Conservation (phyloP, 2,329 filamentous ascomycete genomes). For the Hysterium pulicare region DNA sequence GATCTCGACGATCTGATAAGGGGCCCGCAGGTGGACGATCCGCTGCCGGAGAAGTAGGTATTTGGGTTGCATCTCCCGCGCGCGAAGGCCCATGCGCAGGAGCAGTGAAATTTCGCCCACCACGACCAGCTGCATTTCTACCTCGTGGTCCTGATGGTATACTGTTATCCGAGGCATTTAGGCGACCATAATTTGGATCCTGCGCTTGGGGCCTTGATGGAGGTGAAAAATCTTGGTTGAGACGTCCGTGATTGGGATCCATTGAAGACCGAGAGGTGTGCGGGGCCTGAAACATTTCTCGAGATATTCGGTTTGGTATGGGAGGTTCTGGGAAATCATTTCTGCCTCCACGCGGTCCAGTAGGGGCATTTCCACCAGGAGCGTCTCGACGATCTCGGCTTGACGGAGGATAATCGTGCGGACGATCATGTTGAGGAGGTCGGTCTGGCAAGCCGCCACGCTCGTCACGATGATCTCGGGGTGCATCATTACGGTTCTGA, state of each 20-base stretch:
- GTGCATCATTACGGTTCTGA: constrained; percentile 21
- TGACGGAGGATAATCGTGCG: constrained; percentile 16
- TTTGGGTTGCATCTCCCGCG: constrained; percentile 10
- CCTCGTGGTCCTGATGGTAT: constrained; percentile 54
- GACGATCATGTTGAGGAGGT: constrained; percentile 17
- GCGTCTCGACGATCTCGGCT: constrained; percentile 40
- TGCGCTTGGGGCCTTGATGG: constrained; percentile 34
- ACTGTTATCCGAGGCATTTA: constrained; percentile 48
- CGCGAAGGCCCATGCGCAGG: constrained; percentile 14
- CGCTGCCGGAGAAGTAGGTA: constrained; percentile 20
- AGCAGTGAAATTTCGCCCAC: constrained; percentile 39
- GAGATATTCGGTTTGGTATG: constrained; percentile 21
- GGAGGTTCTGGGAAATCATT: constrained; percentile 18
- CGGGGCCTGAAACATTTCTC: constrained; percentile 41
- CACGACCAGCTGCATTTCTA: constrained; percentile 37
- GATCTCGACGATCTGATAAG: constrained; percentile 24
- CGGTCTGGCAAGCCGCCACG: constrained; percentile 31
- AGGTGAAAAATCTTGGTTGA: constrained; percentile 40
- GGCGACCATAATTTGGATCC: constrained; percentile 49
- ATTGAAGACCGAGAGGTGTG: constrained; percentile 29
- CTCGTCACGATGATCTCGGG: constrained; percentile 32
- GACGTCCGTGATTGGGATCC: constrained; percentile 47
- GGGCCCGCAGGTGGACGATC: constrained; percentile 13
- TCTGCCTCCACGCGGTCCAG: constrained; percentile 50
- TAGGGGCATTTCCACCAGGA: constrained; percentile 46